Base-by-base conservation (phyloP, 345 rosid species). In the Aquilaria malaccensis region DNA sequence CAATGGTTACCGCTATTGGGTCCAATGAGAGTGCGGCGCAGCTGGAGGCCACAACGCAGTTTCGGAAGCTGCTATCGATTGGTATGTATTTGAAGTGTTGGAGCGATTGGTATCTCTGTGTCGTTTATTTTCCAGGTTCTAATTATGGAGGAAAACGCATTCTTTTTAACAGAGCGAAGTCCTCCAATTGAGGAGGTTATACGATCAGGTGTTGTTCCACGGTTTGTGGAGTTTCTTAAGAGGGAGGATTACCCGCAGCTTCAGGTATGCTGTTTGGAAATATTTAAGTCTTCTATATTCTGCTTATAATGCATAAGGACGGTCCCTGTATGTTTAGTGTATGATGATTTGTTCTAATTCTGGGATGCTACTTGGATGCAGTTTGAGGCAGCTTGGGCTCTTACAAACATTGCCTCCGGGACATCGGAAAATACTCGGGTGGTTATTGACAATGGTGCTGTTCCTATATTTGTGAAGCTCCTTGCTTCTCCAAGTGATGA, bases 161-260 rank as follows among this genome's bases (percentile, higher is more conserved):
- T 9, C 3, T 15, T 56, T 14, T 62, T 55, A 4, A 30, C 60
- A 91, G 98, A 91, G 72, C 79, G 96, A 48, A 84, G 80, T 60
- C 98, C 98, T 52, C 98, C 96, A 0, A 88, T 91, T 37, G 84
- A 84, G 41, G 92, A 91, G 80, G 94, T 88, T 60, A 86, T 91
- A 56, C 78, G 59, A 30, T 72, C 89, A 30, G 94, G 96, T 15
- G 95, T 88, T 41, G 89, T 91, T 71, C 92, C 96, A 6, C 85
- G 88, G 31, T 84, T 91, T 79, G 98, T 91, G 14, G 96, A 91
- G 78, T 91, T 86, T 83, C 94, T 91, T 45, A 66, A 52, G 74
- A 84, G 82, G 71, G 95, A 80, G 57, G 89, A 79, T 63, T 77
- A 74, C 59, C 96, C 96, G 0, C 86, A 85, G 71, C 86, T 91